phyloP scores from a whole-genome alignment of 2,329 filamentous ascomycete species.

The Diaporthe nobilis region DNA sequence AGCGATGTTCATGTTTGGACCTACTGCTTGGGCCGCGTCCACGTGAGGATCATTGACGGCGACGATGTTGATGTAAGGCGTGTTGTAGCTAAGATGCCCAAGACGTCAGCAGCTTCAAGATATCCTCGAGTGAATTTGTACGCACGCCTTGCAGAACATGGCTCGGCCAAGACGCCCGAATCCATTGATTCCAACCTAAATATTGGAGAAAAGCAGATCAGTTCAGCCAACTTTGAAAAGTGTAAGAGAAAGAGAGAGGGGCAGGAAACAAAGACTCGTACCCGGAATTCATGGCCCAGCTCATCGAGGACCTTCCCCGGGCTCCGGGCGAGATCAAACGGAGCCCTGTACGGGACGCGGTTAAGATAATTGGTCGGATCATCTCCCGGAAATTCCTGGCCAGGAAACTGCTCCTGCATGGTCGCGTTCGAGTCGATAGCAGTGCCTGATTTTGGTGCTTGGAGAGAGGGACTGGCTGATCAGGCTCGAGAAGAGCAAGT shows the following conservation, averaged over 20 bases:
- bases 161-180: conserved; percentile 20
- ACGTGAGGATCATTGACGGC: conserved; percentile 10
- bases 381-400: conserved; percentile 19
- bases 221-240: background rate
- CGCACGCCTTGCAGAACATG: conserved; percentile 20
- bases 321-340: background rate
- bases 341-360: background rate
- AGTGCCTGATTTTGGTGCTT: background rate
- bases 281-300: conserved; percentile 16
- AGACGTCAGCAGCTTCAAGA: conserved; percentile 21
- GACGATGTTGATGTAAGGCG: conserved; percentile 9
- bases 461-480: background rate
- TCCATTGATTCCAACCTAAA: conserved; percentile 12
- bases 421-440: conserved; percentile 4
- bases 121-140: background rate
- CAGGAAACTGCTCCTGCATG: conserved; percentile 1
- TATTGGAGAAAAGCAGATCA: background rate
- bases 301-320: conserved; percentile 16
- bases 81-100: background rate
- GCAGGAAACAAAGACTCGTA: background rate
- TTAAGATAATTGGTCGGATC: background rate
- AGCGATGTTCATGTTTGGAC: background rate
- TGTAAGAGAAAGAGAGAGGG: background rate
- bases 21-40: conserved; percentile 12
- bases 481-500: background rate